Conservation (phyloP, 2,329 filamentous ascomycete genomes). For the Arthrobotrys sphaeroides region DNA sequence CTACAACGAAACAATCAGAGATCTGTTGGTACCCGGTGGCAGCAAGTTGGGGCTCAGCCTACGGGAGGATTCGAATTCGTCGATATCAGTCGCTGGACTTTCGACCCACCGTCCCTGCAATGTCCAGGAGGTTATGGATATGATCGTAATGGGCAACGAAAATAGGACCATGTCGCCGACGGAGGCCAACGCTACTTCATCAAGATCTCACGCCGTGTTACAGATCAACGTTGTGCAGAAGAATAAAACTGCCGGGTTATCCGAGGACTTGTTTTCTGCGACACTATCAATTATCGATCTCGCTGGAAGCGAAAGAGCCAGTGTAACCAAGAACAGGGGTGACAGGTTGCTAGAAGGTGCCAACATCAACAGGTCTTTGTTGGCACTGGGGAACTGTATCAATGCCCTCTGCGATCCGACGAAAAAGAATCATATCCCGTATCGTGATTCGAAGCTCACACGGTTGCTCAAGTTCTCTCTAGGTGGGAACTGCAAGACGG, state of each 20-base stretch:
- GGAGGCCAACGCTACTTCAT: constrained; percentile 96
- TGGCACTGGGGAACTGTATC: constrained; percentile 95
- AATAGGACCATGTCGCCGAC: constrained; percentile 95
- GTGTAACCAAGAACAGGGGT: constrained; percentile 94
- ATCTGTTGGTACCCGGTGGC: constrained; percentile 85
- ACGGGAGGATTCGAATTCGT: constrained; percentile 91
- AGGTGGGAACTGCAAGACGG: constrained; percentile 96
- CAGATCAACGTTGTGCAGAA: constrained; percentile 97
- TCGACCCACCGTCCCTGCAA: constrained; percentile 90
- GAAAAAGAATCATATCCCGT: constrained; percentile 92
- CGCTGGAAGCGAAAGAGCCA: constrained; percentile 93
- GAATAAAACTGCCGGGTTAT: constrained; percentile 88
- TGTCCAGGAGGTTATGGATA: constrained; percentile 98
- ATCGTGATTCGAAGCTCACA: constrained; percentile 96
- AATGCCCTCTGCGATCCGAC: constrained; percentile 94
- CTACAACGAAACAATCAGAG: constrained; percentile 98
- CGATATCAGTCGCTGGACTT: constrained; percentile 87
- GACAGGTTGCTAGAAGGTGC: constrained; percentile 91
- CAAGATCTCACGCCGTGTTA: constrained; percentile 93
- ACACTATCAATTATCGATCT: constrained; percentile 98
- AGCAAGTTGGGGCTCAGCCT: constrained; percentile 82
- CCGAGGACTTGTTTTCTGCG: constrained; percentile 97
- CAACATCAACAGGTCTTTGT: constrained; percentile 98
- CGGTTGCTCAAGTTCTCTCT: constrained; percentile 95
- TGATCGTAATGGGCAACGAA: constrained; percentile 95